Evolutionary conservation across 805 yeast genomes (phyloP), one percentile per base, ranked within the genome.

Genomic region (Sugiyamaella chiloensis): DNA sequence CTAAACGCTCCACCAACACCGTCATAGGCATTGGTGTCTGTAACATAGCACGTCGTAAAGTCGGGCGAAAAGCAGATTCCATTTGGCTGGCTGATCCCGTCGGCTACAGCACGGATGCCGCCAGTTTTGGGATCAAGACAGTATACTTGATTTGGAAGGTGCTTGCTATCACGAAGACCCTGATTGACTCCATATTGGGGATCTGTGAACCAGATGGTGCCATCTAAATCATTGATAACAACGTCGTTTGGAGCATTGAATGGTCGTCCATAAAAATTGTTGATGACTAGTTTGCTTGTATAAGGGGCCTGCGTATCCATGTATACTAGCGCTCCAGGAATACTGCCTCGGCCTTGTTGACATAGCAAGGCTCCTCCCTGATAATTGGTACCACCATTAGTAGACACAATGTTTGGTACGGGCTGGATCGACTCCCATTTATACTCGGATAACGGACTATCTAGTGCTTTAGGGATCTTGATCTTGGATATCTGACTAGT

Each of bases 81-180:
- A 63, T 89, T 89, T 8, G 96, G 80, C 47, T 83, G 81, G n/a
- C 62, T 61, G 44, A 78, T 64, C 16, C 69, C 65, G 27, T 72
- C 72, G 46, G 74, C 67, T 2, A 75, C 63, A 8, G 62, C 62
- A 2, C 52, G 37, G 1, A 65, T 44, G 1, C 60, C 55, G 7
- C 62, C 60, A 7, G 64, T 62, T 12, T 58, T 52, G 12, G 70
- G 58, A 36, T 69, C 64, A 43, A 72, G 67, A 35, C 72, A 67
- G 57, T 76, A 71, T 37, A 81, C 63, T 42, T 60, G 63, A 40
- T 51, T 52, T 6, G 65, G 65, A 36, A 61, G 52, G n/a, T 26
- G 30, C 12, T 27, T 16, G 16, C 26, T 26, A 8, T 41, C 29
- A 14, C 56, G 50, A 40, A 58, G 49, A 16, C 51, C 50, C 46